Evolutionary conservation across 1,139 yeast genomes (phyloP), one percentile per base, ranked within the genome.

Genomic region (Hansenula lynferdii): DNA sequence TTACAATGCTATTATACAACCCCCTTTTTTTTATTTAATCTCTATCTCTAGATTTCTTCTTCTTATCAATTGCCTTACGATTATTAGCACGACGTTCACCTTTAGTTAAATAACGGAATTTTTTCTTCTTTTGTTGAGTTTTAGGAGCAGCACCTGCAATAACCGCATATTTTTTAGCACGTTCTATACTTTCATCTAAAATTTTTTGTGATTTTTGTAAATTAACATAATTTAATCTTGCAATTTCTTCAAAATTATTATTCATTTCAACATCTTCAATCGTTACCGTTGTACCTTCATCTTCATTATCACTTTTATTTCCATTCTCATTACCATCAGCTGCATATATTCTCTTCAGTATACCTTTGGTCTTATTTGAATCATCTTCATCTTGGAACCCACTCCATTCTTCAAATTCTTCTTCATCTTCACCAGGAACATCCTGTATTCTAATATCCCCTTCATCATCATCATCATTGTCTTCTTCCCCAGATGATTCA

Each of bases 91-190:
- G 77, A 64, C 96, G 74, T 60, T 86, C 96, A 15, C 73, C 69
- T 61, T 85, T 85, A 38, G 92, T 75, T 60, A 87, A 70, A 56
- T 90, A 90, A 62, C 96, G 77, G 56, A 87, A 86, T 70, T 86
- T 87, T 74, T 84, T 85, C 72, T 83, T 83, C 30, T 28, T 28
- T 28, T 28, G 30, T 58, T 61, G 64, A 53, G 71, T 57, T 30
- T 53, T 50, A 16, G 57, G 50, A 42, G 69, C 69, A 15, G 69
- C 56, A 10, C 67, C 71, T 11, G 58, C 62, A 43, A 60, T 58
- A 8, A 74, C 75, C 12, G 94, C 90, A 60, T 84, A 80, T 58
- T 83, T 76, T 60, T 83, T 75, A 31, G 92, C 92, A 50, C 83
- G 67, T 36, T 73, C 70, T 38, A 84, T 77, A 22, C 89, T 79